These are phyloP conservation scores for Ambispora gerdemannii DNA, from an alignment of 192 early-diverging fungal species.

Conservation along the genomic window DNA sequence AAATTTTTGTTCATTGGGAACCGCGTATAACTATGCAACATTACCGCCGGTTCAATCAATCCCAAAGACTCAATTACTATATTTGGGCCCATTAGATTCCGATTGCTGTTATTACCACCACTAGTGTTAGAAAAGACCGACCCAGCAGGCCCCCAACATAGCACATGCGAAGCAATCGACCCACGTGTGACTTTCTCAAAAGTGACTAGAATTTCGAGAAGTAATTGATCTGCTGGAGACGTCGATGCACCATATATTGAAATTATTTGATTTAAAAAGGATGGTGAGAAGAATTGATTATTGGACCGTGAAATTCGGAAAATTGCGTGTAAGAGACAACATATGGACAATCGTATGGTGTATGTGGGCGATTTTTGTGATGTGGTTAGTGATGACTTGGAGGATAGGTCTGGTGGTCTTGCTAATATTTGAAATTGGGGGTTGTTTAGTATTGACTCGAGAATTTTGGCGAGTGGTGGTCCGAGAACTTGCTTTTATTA, in stretches of 20 bases:
- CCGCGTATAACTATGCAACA: slow-evolving; percentile 58
- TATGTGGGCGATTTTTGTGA: slow-evolving; percentile 29
- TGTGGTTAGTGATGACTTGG: slow-evolving; percentile 11
- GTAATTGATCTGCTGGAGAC: slow-evolving; percentile 47
- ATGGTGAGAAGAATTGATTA: slow-evolving; percentile 45
- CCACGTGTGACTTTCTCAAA: slow-evolving; percentile 56
- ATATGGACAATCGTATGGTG: slow-evolving; percentile 45
- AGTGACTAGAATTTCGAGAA: slow-evolving; percentile 52
- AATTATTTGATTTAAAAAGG: slow-evolving; percentile 47
- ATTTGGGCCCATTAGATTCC: slow-evolving; percentile 41
- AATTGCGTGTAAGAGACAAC: slow-evolving; percentile 49
- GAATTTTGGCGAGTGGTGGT: slow-evolving; percentile 37
- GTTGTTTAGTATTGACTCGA: slow-evolving; percentile 44
- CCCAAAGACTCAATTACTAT: slow-evolving; percentile 56
- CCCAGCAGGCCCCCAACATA: slow-evolving; percentile 54
- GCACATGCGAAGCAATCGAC: slow-evolving; percentile 56
- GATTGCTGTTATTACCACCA: slow-evolving; percentile 33
- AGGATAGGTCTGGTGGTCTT: slow-evolving; percentile 36
- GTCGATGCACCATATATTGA: slow-evolving; percentile 60
- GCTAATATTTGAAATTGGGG: slow-evolving; percentile 36
- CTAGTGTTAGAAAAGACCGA: no score
- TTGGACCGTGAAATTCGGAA: slow-evolving; percentile 52
- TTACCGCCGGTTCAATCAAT: slow-evolving; percentile 59
- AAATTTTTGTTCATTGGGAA: slow-evolving; percentile 49
- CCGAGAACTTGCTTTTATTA: slow-evolving; percentile 16